These are phyloP conservation scores for Phytophthora kernoviae DNA, from an alignment of 352 stramenopile genomes.

Conservation along the genomic window DNA sequence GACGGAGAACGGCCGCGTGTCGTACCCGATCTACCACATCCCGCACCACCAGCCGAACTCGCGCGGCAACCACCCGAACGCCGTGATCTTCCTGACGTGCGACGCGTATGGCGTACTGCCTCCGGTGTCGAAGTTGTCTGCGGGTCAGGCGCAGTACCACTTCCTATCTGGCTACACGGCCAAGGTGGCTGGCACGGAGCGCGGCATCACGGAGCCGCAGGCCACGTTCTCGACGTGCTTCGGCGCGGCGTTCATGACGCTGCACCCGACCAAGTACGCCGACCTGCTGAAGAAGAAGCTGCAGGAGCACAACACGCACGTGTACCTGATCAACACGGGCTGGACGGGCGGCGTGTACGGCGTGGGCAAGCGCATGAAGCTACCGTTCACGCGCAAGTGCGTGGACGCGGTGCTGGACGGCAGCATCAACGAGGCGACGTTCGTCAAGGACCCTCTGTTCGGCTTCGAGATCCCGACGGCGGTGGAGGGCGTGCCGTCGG, in stretches of 20 bases:
- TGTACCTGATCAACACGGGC: constrained; percentile 98
- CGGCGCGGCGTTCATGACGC: constrained; percentile 96
- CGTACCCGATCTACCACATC: constrained; percentile 99
- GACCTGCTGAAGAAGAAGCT: constrained; percentile 97
- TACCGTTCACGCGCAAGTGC: constrained; percentile 84
- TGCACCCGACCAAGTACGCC: constrained; percentile 97
- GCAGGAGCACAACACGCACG: constrained; percentile 91
- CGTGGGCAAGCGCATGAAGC: constrained; percentile 97
- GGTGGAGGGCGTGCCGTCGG: constrained; percentile 69
- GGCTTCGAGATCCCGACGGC: constrained; percentile 69
- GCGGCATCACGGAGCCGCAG: constrained; percentile 95
- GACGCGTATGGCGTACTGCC: constrained; percentile 98
- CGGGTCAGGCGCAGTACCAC: constrained; percentile 97
- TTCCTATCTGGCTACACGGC: constrained; percentile 98
- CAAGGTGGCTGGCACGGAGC: constrained; percentile 98
- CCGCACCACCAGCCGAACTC: constrained; percentile 89
- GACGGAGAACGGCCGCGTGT: constrained; percentile 98
- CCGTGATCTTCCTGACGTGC: constrained; percentile 98
- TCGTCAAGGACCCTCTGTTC: constrained; percentile 76
- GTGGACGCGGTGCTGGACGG: constrained; percentile 77
- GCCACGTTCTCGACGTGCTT: constrained; percentile 98
- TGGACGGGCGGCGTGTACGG: constrained; percentile 97
- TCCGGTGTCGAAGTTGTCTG: constrained; percentile 94
- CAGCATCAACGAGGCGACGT: constrained; percentile 65
- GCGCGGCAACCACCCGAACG: constrained; percentile 94